These are phyloP conservation scores for Oryza australiensis DNA, from an alignment of 176 grass and related monocot genomes.

Conservation along the genomic window DNA sequence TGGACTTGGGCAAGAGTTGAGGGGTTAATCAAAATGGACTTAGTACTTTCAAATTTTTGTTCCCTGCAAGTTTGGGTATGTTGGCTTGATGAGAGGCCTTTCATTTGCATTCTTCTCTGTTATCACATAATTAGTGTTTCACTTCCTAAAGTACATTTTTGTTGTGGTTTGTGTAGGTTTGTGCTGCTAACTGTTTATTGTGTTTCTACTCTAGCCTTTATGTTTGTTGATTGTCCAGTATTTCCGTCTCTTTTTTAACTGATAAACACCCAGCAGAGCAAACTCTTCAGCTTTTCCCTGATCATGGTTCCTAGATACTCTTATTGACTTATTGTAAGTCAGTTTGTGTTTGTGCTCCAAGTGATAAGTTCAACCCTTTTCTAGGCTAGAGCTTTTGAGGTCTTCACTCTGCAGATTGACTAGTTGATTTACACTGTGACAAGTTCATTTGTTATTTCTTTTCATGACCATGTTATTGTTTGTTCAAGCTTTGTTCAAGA, in stretches of 20 bases:
- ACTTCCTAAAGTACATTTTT: neutral
- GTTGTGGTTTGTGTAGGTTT: neutral
- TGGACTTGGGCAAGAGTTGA: neutral
- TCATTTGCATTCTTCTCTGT: neutral
- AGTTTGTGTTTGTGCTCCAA: too few species aligned
- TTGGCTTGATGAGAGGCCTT: neutral
- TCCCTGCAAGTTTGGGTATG: neutral
- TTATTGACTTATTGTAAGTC: too few species aligned
- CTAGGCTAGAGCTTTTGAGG: too few species aligned
- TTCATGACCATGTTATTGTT: too few species aligned
- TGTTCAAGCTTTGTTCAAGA: too few species aligned
- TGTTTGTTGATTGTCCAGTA: neutral
- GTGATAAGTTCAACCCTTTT: too few species aligned
- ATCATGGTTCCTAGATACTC: too few species aligned
- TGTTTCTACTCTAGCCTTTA: neutral
- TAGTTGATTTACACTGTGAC: too few species aligned
- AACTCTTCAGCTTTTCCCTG: too few species aligned
- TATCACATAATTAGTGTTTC: slow-evolving; percentile 2
- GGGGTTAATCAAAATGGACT: neutral
- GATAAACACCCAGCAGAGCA: too few species aligned
- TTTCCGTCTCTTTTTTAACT: neutral
- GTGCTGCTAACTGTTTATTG: neutral
- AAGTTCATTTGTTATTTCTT: too few species aligned
- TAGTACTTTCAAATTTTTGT: neutral
- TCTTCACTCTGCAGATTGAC: too few species aligned